Evolutionary conservation across 2,329 filamentous ascomycete genomes (phyloP).

Genomic region (Aspergillus ruber): DNA sequence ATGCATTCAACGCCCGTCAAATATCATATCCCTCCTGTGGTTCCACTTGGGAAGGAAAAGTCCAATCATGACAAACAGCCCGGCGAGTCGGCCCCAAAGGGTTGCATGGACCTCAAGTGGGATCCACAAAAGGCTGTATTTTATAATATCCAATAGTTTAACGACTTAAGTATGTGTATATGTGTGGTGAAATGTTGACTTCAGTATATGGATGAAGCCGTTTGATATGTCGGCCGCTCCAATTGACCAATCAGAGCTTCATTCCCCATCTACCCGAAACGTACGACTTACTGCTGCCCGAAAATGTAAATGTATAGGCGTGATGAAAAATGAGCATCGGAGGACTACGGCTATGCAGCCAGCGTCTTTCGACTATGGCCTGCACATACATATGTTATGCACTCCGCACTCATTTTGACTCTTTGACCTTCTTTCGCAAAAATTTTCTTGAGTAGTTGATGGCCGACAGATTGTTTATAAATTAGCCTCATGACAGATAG

Average conservation of each 20-base stretch:
- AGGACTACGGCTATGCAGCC: neutral
- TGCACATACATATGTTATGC: neutral
- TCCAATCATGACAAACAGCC: too few species aligned
- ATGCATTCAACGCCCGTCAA: too few species aligned
- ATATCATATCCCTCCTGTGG: too few species aligned
- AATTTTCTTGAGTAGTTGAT: neutral
- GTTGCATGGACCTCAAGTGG: too few species aligned
- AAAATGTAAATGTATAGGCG: neutral
- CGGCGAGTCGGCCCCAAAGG: too few species aligned
- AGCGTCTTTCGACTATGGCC: neutral
- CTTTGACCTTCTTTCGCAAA: neutral
- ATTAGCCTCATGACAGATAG: neutral
- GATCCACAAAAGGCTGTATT: too few species aligned
- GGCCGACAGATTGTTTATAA: neutral
- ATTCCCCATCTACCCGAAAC: neutral
- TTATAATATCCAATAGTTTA: too few species aligned
- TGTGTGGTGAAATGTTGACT: neutral
- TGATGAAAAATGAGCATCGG: neutral
- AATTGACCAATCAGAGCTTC: neutral
- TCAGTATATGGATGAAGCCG: neutral
- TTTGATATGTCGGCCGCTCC: neutral
- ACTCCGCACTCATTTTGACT: neutral
- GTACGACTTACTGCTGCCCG: neutral
- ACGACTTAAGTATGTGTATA: too few species aligned
- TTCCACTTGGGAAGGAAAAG: too few species aligned